phyloP scores from a whole-genome alignment of 345 rosid species.

The Eucalyptus sp. region DNA sequence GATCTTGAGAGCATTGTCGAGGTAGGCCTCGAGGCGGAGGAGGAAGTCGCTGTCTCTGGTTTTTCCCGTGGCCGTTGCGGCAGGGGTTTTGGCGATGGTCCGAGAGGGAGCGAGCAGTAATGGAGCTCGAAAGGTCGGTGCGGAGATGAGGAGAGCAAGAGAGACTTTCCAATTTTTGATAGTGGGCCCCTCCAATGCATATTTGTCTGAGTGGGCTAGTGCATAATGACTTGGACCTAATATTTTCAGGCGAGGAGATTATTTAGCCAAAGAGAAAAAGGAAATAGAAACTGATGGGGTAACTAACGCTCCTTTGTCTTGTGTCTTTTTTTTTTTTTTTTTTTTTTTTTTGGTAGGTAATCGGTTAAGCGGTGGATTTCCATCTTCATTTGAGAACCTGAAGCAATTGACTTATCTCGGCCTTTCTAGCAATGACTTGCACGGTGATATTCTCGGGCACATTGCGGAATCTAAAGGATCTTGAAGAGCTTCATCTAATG shows the following conservation, averaged over 20 bases:
- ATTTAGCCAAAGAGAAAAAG: neutral
- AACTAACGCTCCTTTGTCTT: neutral
- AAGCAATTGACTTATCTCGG: rapidly evolving
- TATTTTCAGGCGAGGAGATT: neutral
- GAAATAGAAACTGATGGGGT: neutral
- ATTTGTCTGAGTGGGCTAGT: neutral
- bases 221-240: neutral
- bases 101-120: rapidly evolving
- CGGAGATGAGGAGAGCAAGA: neutral
- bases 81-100: rapidly evolving
- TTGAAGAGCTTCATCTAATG: too few species aligned
- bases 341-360: neutral
- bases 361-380: neutral
- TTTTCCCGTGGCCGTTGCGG: rapidly evolving
- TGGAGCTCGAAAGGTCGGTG: neutral
- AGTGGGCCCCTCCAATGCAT: rapidly evolving
- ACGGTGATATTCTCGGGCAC: too few species aligned
- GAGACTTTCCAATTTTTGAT: neutral
- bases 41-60: rapidly evolving
- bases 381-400: neutral
- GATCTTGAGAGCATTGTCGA: too few species aligned
- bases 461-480: too few species aligned
- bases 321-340: neutral
- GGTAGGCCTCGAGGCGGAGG: too few species aligned
- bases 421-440: neutral